Percentiles rank a stretch among this genome's conserved stretches.
Conservation (phyloP, 1,284 basidiomycete species). For the Marasmius tenuissimus region DNA sequence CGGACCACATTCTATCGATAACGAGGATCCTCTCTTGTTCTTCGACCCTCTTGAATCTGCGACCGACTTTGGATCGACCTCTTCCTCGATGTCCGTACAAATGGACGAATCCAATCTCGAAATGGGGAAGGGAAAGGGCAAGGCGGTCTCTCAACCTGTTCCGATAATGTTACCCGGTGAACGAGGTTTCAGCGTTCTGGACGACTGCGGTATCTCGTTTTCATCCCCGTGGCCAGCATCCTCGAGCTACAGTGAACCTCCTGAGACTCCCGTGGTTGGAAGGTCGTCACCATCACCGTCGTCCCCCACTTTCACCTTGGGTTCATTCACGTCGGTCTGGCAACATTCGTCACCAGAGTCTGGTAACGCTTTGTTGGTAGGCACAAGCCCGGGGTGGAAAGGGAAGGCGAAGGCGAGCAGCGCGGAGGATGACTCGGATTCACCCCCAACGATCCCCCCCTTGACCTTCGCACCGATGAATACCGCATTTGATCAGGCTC, state of each 20-base stretch:
- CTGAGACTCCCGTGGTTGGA: slow-evolving; percentile 18
- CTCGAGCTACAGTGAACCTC: slow-evolving; percentile 18
- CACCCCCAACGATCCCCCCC: slow-evolving; percentile 62
- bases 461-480: slow-evolving; percentile 48
- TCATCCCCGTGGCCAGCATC: slow-evolving; percentile 18
- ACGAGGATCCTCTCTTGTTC: slow-evolving; percentile 50
- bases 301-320: slow-evolving; percentile 22
- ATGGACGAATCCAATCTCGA: background rate
- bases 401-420: slow-evolving; percentile 54
- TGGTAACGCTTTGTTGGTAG: slow-evolving; percentile 3
- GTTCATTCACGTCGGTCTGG: slow-evolving; percentile 23
- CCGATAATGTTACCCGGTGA: slow-evolving; percentile 36
- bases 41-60: slow-evolving; percentile 47
- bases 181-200: slow-evolving; percentile 26
- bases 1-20: slow-evolving; percentile 48
- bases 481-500: slow-evolving; percentile 51
- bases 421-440: slow-evolving; percentile 35
- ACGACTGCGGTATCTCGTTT: slow-evolving; percentile 35
- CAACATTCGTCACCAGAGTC: slow-evolving; percentile 7
- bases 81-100: background rate
- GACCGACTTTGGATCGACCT: background rate
- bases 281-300: slow-evolving; percentile 24
- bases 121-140: slow-evolving; percentile 41
- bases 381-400: slow-evolving; percentile 10
- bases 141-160: slow-evolving; percentile 46